Evolutionary conservation across 2,329 filamentous ascomycete genomes (phyloP), one percentile per base, ranked within the genome.

Genomic region (Alternaria dauci): DNA sequence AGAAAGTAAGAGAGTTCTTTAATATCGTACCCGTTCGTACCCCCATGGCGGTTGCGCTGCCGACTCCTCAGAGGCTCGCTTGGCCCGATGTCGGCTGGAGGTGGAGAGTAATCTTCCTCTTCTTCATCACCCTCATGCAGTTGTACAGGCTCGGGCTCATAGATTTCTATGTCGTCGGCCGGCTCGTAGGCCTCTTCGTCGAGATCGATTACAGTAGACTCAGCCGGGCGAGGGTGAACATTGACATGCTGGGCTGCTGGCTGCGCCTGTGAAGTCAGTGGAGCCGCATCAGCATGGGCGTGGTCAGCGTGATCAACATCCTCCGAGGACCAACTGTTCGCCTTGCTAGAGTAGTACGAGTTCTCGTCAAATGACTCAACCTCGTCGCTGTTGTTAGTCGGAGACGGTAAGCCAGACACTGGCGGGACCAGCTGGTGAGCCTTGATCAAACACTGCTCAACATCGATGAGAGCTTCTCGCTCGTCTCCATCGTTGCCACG

Each of bases 301-400:
- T 60, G 67, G 62, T 70, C 70, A 64, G 69, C 71, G 62, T 64
- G 58, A 63, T 77, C 76, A 72, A 62, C 60, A 58, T 80, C 78
- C 63, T 84, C 83, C 76, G 86, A 83, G 75, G 87, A 81, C 66
- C 93, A 96, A 77, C 94, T 91, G 83, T 94, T 90, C 65, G 86
- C 87, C 81, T 91, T 92, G 81, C 94, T 97, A 68, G 94, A 97
- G 83, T 98, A 97, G 80, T 96, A 96, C 41, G 93, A 95, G 75
- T 96, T 93, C 77, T 96, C 91, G 80, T 97, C 93, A 81, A 93
- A 92, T 36, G 92, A 95, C 78, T 94, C 92, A 85, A 85, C 91
- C 74, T 86, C 85, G 77, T 88, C 88, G 73, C 83, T 84, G 79
- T 89, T 84, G 81, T 87, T 86, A 83, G 83, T 82, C 60, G 79